Conservation (phyloP, 192 early-diverging fungal genomes). For the Gryganskiella cystojenkinii region DNA sequence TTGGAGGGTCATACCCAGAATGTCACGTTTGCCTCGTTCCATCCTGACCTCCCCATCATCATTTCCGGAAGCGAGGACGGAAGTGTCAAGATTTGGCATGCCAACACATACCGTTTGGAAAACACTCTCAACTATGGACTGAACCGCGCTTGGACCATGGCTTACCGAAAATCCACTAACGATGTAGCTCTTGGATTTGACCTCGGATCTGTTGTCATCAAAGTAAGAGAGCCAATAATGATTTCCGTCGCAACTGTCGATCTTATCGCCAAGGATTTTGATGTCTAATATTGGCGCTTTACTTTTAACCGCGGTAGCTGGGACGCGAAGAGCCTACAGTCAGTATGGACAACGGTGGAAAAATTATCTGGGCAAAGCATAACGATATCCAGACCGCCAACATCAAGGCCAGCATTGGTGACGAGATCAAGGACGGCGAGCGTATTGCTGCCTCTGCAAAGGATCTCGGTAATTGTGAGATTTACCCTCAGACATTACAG, state of each 20-base stretch:
- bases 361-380: slow-evolving; percentile 99
- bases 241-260: too few species aligned
- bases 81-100: slow-evolving; percentile 95
- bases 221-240: slow-evolving; percentile 48
- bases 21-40: slow-evolving; percentile 89
- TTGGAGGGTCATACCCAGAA: slow-evolving; percentile 98
- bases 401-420: slow-evolving; percentile 84
- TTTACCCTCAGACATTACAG: slow-evolving; percentile 95
- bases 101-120: slow-evolving; percentile 96
- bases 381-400: slow-evolving; percentile 97
- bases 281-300: too few species aligned
- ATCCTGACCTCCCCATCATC: slow-evolving; percentile 97
- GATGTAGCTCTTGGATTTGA: slow-evolving; percentile 97
- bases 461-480: slow-evolving; percentile 97
- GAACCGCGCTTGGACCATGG: slow-evolving; percentile 97
- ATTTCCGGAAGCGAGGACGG: slow-evolving; percentile 96
- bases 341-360: slow-evolving; percentile 95
- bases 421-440: slow-evolving; percentile 94
- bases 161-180: slow-evolving; percentile 86
- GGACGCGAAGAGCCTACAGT: slow-evolving; percentile 97
- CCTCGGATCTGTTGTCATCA: slow-evolving; percentile 95
- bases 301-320: slow-evolving; percentile 64
- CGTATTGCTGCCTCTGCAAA: slow-evolving; percentile 85
- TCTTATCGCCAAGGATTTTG: neutral
- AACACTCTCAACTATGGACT: slow-evolving; percentile 98